phyloP scores from a whole-genome alignment of 2,329 filamentous ascomycete genomes.

The Talaromyces sp. region DNA sequence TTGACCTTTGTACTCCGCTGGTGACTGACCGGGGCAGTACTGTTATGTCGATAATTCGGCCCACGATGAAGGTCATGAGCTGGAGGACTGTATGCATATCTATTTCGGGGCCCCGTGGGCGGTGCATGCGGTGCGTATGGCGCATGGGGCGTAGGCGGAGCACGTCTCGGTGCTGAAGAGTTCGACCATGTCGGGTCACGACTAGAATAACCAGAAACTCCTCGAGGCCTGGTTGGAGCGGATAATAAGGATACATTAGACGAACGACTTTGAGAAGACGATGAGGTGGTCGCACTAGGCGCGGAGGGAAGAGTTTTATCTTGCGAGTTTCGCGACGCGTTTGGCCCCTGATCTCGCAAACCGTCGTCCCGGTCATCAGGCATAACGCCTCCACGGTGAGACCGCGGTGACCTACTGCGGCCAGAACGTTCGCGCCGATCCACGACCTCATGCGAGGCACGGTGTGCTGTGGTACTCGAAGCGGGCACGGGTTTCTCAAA shows the following conservation, averaged over 20 bases:
- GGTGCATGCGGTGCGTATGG: constrained; percentile 29
- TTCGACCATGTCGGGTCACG: constrained; percentile 34
- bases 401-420: constrained; percentile 8
- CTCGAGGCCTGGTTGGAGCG: constrained; percentile 50
- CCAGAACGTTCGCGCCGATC: background rate
- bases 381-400: background rate
- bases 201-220: constrained; percentile 32
- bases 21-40: constrained; percentile 9
- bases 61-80: constrained; percentile 36
- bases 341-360: background rate
- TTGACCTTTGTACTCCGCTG: constrained; percentile 41
- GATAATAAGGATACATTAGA: constrained; percentile 43
- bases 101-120: constrained; percentile 41
- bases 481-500: background rate
- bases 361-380: constrained; percentile 7
- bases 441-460: background rate
- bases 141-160: constrained; percentile 26
- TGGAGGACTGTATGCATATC: constrained; percentile 29
- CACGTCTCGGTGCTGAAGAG: constrained; percentile 35
- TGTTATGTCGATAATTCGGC: constrained; percentile 36
- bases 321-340: background rate
- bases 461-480: background rate
- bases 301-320: constrained; percentile 24
- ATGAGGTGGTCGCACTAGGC: constrained; percentile 37
- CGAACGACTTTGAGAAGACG: constrained; percentile 39